phyloP scores from a whole-genome alignment of 352 stramenopile species.

The Phytophthora parvispora region DNA sequence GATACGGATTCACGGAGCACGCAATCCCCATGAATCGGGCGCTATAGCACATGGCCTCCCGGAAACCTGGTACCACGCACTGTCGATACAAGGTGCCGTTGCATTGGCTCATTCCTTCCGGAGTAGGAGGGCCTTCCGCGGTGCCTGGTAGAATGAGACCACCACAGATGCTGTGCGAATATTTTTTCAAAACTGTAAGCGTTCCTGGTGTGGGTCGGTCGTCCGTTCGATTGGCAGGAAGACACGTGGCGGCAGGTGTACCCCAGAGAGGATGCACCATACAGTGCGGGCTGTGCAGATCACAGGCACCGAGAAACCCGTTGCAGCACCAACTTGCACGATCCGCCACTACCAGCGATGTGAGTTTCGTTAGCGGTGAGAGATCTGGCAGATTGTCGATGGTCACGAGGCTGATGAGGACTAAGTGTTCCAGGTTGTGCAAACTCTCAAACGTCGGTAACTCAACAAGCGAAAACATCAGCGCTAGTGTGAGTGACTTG shows the following conservation, averaged over 20 bases:
- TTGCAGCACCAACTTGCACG: conserved; percentile 31
- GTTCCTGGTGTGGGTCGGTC: conserved; percentile 16
- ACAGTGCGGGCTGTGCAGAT: conserved; percentile 21
- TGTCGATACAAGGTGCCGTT: conserved; percentile 37
- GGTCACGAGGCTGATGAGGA: conserved; percentile 5
- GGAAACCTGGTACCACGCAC: conserved; percentile 1
- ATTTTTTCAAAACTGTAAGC: conserved; percentile 2
- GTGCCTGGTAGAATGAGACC: conserved; percentile 6
- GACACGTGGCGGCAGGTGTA: conserved; percentile 17
- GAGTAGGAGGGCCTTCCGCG: conserved; percentile 9
- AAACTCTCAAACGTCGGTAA: conserved; percentile 16
- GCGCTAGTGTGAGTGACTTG: conserved; percentile 27
- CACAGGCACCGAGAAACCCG: conserved; percentile 27
- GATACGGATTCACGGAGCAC: conserved; percentile 20
- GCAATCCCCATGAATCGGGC: conserved; percentile 32
- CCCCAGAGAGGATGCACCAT: conserved; percentile 11
- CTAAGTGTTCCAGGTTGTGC: conserved; percentile 20
- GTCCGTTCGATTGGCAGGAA: conserved; percentile 13
- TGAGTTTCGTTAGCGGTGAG: conserved; percentile 10
- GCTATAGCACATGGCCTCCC: conserved; percentile 33
- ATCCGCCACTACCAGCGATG: conserved; percentile 1
- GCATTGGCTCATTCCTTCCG: conserved; percentile 21
- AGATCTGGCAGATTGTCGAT: conserved; percentile 22
- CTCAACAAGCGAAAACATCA: conserved; percentile 1
- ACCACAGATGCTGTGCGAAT: conserved; percentile 15